These are phyloP conservation scores for Talaromyces sp. DNA, from an alignment of 2,329 filamentous ascomycete species.

Conservation along the genomic window DNA sequence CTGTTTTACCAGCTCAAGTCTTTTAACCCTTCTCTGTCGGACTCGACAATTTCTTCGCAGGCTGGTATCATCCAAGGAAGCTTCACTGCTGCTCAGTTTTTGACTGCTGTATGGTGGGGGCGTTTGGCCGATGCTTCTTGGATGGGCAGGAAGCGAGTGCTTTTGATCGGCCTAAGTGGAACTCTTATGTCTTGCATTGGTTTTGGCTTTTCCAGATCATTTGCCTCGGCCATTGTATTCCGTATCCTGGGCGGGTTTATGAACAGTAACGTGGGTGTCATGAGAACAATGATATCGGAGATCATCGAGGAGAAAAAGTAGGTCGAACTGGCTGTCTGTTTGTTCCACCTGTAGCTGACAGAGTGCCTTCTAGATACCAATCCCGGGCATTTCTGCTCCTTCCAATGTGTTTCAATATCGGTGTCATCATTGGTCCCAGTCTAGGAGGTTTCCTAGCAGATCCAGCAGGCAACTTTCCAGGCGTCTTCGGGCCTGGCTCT, in stretches of 20 bases:
- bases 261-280: conserved; percentile 69
- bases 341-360: neutral
- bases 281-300: conserved; percentile 69
- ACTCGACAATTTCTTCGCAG: conserved; percentile 66
- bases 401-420: conserved; percentile 66
- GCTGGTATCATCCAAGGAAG: conserved; percentile 71
- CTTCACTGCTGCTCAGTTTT: conserved; percentile 76
- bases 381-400: conserved; percentile 54
- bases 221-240: conserved; percentile 59
- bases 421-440: conserved; percentile 55
- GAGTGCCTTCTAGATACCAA: conserved; percentile 30
- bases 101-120: conserved; percentile 80
- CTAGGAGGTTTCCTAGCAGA: conserved; percentile 64
- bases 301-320: conserved; percentile 65
- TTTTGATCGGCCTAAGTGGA: conserved; percentile 70
- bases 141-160: conserved; percentile 69
- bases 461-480: conserved; percentile 57
- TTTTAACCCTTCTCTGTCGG: conserved; percentile 56
- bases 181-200: conserved; percentile 61
- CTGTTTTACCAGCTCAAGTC: conserved; percentile 86
- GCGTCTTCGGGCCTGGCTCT: conserved; percentile 57
- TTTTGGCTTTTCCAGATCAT: conserved; percentile 63
- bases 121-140: conserved; percentile 59
- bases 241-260: conserved; percentile 60
- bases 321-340: conserved; percentile 6